phyloP scores from a whole-genome alignment of 805 yeast species.

The Barnettozyma californica region DNA sequence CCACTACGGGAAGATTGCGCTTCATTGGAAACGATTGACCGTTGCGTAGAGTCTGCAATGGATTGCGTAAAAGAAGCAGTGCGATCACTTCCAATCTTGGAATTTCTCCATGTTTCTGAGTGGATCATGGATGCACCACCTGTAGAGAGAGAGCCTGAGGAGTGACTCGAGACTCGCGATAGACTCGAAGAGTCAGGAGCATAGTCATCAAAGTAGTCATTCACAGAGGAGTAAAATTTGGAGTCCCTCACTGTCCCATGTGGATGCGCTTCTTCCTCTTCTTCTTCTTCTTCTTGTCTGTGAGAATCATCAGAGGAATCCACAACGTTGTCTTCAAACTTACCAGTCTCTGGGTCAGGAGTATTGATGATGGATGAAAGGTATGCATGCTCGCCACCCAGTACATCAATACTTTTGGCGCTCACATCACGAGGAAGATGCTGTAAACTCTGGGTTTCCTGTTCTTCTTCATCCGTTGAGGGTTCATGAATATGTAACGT shows the following conservation, averaged over 20 bases:
- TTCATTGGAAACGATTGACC: conserved; percentile 1
- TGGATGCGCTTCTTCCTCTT: neutral
- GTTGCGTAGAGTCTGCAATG: neutral
- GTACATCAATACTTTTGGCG: conserved; percentile 2
- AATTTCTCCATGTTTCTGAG: conserved; percentile 22
- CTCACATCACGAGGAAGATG: conserved; percentile 3
- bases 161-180: conserved; percentile 7
- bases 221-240: conserved; percentile 21
- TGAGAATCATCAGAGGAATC: neutral
- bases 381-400: conserved; percentile 19
- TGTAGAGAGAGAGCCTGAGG: conserved; percentile 28
- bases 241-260: conserved; percentile 14
- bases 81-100: conserved; percentile 20
- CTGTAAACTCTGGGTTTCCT: neutral
- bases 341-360: conserved; percentile 12
- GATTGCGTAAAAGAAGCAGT: conserved; percentile 21
- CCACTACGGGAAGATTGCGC: conserved; percentile 6
- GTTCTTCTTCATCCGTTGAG: conserved; percentile 2
- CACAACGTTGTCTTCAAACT: neutral
- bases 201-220: conserved; percentile 25
- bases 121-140: conserved; percentile 26
- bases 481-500: conserved; percentile 20
- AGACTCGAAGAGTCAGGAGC: conserved; percentile 13
- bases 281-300: neutral
- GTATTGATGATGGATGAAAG: conserved; percentile 20